These are phyloP conservation scores for Kwoniella bestiolae DNA, from an alignment of 768 basidiomycete genomes.

Conservation along the genomic window DNA sequence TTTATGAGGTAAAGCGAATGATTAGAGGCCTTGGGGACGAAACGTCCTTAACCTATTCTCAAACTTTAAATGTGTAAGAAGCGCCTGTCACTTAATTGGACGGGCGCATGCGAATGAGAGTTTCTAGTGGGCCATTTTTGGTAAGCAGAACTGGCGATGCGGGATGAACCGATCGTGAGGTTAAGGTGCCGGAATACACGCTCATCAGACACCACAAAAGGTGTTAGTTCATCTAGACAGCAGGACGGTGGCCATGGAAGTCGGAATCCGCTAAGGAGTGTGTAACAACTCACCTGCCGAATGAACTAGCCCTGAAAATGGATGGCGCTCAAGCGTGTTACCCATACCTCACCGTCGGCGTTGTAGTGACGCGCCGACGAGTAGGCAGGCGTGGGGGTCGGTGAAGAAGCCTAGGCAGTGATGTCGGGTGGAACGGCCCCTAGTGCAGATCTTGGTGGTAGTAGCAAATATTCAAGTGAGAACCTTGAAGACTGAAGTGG, in stretches of 20 bases:
- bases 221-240: slow-evolving; percentile 87
- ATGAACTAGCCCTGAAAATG: slow-evolving; percentile 90
- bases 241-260: slow-evolving; percentile 87
- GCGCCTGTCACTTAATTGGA: slow-evolving; percentile 61
- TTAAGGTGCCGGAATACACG: slow-evolving; percentile 70
- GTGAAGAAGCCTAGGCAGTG: slow-evolving; percentile 78
- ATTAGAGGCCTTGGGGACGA: slow-evolving; percentile 88
- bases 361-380: slow-evolving; percentile 69
- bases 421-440: slow-evolving; percentile 75
- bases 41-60: slow-evolving; percentile 85
- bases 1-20: slow-evolving; percentile 71
- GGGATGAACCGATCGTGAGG: slow-evolving; percentile 72
- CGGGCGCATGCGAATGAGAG: slow-evolving; percentile 64
- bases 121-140: slow-evolving; percentile 71
- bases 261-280: slow-evolving; percentile 83
- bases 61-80: slow-evolving; percentile 73
- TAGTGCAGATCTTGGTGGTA: slow-evolving; percentile 87
- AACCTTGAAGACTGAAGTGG: slow-evolving; percentile 86
- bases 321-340: slow-evolving; percentile 86
- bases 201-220: slow-evolving; percentile 84
- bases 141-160: slow-evolving; percentile 51
- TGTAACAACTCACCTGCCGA: slow-evolving; percentile 89
- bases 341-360: slow-evolving; percentile 80
- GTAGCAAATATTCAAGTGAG: slow-evolving; percentile 87
- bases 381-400: slow-evolving; percentile 66